Evolutionary conservation across 257 asterid species (phyloP).

Genomic region (Capsicum pubescens): DNA sequence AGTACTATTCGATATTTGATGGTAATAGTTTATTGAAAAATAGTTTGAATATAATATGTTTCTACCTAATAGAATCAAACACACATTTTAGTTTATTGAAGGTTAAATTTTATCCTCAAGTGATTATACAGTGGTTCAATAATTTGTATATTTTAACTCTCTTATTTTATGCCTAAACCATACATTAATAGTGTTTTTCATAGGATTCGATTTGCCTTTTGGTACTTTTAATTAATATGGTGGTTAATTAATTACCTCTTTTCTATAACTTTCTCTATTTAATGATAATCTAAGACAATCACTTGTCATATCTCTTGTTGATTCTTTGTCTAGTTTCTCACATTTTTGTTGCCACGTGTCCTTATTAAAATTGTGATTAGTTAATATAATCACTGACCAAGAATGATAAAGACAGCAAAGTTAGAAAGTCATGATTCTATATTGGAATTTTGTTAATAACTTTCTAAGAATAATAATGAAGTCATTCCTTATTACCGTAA

Average conservation of each 20-base stretch:
- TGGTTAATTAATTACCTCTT: slow-evolving; percentile 17
- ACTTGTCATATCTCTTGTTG: slow-evolving; percentile 27
- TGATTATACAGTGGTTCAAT: not conserved
- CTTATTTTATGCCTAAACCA: not conserved
- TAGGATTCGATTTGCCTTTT: slow-evolving; percentile 43
- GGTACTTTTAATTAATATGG: slow-evolving; percentile 26
- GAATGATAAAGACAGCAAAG: not conserved
- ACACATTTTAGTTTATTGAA: not conserved
- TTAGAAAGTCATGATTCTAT: not conserved
- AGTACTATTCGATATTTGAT: not conserved
- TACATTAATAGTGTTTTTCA: slow-evolving; percentile 22
- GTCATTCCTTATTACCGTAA: not conserved
- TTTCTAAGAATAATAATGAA: not conserved
- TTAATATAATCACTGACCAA: slow-evolving; percentile 17
- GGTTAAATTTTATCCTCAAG: not conserved
- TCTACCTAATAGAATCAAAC: not conserved
- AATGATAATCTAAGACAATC: slow-evolving; percentile 27
- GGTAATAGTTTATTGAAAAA: not conserved
- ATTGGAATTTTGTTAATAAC: not conserved
- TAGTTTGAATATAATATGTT: not conserved
- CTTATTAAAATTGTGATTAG: not conserved
- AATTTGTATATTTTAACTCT: not conserved
- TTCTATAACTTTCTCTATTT: slow-evolving; percentile 23
- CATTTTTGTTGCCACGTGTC: slow-evolving; percentile 26
- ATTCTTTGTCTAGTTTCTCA: slow-evolving; percentile 28